phyloP scores from a whole-genome alignment of 352 stramenopile species.

The Pythium inflatum region DNA sequence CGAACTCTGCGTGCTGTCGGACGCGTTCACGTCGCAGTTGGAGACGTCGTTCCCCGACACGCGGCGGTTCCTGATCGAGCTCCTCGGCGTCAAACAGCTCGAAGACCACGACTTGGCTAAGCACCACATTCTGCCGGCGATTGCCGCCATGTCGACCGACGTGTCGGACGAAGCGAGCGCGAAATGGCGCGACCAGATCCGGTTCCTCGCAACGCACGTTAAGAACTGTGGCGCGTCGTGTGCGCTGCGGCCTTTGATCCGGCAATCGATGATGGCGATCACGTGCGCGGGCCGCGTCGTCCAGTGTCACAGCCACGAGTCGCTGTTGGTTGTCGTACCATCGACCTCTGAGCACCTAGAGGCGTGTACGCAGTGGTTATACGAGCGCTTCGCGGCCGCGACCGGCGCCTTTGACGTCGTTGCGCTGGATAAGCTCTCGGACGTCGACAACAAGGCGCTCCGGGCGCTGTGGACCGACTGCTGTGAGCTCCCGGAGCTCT shows the following conservation, averaged over 20 bases:
- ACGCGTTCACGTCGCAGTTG: conserved; percentile 42
- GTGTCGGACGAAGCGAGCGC: background rate
- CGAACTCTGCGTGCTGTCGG: conserved; percentile 50
- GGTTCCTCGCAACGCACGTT: conserved; percentile 29
- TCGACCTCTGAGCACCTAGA: conserved; percentile 4
- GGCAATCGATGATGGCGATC: conserved; percentile 18
- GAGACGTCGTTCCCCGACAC: conserved; percentile 28
- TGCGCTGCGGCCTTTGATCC: conserved; percentile 5
- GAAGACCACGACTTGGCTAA: conserved; percentile 74
- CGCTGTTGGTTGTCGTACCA: conserved; percentile 21
- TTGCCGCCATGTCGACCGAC: conserved; percentile 21
- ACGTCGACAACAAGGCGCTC: conserved; percentile 31
- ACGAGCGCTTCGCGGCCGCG: background rate
- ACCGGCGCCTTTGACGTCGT: conserved; percentile 17
- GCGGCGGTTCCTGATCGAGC: conserved; percentile 54
- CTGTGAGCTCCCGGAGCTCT: conserved; percentile 44
- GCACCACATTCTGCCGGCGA: conserved; percentile 62
- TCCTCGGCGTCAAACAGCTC: conserved; percentile 65
- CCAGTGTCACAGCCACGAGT: background rate
- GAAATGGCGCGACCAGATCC: conserved; percentile 18
- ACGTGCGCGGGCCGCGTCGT: conserved; percentile 24
- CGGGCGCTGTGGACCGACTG: conserved; percentile 45
- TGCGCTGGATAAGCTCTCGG: conserved; percentile 7
- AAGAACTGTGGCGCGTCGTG: conserved; percentile 12
- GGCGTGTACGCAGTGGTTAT: conserved; percentile 6